Percentiles rank a stretch among this genome's conserved stretches.
Evolutionary conservation across 345 rosid species (phyloP).

Genomic region (Aquilaria yunnanensis): DNA sequence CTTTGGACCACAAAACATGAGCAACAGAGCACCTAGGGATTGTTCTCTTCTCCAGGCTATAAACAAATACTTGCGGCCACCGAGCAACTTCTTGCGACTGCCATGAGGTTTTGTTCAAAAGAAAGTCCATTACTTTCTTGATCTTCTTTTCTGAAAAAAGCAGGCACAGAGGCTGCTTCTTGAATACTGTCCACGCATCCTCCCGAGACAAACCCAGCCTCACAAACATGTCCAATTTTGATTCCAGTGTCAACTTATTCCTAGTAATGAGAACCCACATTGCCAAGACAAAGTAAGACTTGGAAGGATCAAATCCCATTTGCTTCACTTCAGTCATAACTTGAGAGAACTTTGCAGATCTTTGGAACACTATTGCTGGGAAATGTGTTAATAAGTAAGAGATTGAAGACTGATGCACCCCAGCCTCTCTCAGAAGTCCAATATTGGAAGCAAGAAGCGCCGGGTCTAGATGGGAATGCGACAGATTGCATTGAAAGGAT

Average conservation of each 20-base stretch:
- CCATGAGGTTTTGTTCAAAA: no score
- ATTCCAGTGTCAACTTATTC: slow-evolving; percentile 17
- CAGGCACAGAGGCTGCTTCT: slow-evolving; percentile 11
- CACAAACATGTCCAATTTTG: slow-evolving; percentile 10
- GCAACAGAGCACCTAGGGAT: no score
- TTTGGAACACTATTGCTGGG: background rate
- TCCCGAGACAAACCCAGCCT: slow-evolving; percentile 26
- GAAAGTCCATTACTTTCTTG: no score
- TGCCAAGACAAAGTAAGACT: slow-evolving; percentile 9
- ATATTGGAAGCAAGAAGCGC: background rate
- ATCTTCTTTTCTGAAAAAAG: no score
- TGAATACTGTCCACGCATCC: slow-evolving; percentile 13
- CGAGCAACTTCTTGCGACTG: no score
- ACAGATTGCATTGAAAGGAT: background rate
- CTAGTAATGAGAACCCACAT: background rate
- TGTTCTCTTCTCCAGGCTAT: no score
- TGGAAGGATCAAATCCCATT: slow-evolving; percentile 22
- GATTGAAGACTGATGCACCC: slow-evolving; percentile 18
- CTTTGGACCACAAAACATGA: no score
- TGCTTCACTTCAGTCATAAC: slow-evolving; percentile 11
- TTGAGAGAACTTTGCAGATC: background rate
- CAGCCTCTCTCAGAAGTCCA: slow-evolving; percentile 13
- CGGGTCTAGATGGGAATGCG: background rate
- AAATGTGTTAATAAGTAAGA: background rate
- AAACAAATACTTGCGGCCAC: no score